phyloP scores from a whole-genome alignment of 176 grass and related monocot genomes.

The Eleusine indica region DNA sequence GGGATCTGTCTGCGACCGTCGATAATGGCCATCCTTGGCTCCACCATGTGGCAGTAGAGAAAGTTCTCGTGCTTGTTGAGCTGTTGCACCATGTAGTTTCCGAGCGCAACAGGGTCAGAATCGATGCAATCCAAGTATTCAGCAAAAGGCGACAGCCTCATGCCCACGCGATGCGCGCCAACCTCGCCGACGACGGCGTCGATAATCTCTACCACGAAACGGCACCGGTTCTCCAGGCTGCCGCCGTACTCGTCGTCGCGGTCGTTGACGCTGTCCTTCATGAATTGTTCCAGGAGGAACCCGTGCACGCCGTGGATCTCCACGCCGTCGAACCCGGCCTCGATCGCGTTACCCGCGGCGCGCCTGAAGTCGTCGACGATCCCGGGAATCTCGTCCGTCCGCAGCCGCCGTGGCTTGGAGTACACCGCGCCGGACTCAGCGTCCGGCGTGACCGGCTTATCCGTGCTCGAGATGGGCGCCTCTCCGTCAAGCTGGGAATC shows the following conservation, averaged over 20 bases:
- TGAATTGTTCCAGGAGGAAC: conserved; percentile 46
- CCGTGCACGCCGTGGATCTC: conserved; percentile 48
- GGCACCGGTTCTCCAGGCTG: conserved; percentile 47
- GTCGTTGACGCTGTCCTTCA: conserved; percentile 49
- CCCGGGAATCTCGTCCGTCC: not conserved
- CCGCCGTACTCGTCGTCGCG: conserved; percentile 36
- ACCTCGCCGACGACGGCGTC: conserved; percentile 29
- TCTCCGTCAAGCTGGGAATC: conserved; percentile 15
- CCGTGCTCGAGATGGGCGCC: conserved; percentile 27
- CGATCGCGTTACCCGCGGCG: conserved; percentile 30
- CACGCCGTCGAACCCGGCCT: conserved; percentile 37
- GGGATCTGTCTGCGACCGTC: not conserved
- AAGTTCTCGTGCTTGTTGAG: not conserved
- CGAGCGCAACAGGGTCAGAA: conserved; percentile 11
- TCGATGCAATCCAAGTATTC: conserved; percentile 36
- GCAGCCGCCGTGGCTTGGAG: conserved; percentile 40
- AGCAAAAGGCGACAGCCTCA: conserved; percentile 15
- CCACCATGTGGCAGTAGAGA: conserved; percentile 49
- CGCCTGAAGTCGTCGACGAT: conserved; percentile 44
- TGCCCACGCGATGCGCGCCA: conserved; percentile 27
- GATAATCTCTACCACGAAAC: conserved; percentile 33
- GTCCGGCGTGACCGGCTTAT: conserved; percentile 7
- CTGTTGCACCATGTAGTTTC: conserved; percentile 20
- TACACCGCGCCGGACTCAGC: not conserved
- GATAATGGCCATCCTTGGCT: conserved; percentile 32